Evolutionary conservation across 2,329 filamentous ascomycete species (phyloP).

Genomic region (Exophiala lecanii-corni): DNA sequence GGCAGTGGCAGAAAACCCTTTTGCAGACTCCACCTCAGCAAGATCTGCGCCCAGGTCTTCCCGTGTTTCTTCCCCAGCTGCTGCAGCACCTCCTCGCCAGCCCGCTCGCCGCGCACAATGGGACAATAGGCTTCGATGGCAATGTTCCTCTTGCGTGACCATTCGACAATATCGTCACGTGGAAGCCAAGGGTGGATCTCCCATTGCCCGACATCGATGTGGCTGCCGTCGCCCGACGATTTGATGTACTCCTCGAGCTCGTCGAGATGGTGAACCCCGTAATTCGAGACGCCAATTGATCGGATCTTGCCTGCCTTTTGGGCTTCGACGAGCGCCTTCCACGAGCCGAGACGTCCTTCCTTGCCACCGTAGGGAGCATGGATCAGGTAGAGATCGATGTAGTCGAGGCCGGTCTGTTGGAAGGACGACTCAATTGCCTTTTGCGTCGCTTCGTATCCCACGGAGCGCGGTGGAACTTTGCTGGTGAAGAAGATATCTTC

Average conservation of each 20-base stretch:
- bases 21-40: constrained; percentile 59
- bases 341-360: constrained; percentile 46
- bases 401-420: constrained; percentile 31
- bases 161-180: constrained; percentile 71
- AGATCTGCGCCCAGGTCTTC: constrained; percentile 55
- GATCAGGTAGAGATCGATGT: constrained; percentile 42
- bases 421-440: constrained; percentile 28
- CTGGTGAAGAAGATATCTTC: constrained; percentile 59
- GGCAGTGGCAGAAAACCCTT: constrained; percentile 60
- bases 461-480: constrained; percentile 49
- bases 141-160: constrained; percentile 63
- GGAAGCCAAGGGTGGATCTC: constrained; percentile 87
- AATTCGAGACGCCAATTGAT: constrained; percentile 52
- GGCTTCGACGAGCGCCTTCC: constrained; percentile 52
- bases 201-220: constrained; percentile 79
- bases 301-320: constrained; percentile 49
- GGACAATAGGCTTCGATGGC: constrained; percentile 56
- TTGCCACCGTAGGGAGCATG: constrained; percentile 52
- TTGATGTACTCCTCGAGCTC: constrained; percentile 53
- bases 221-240: constrained; percentile 60
- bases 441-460: constrained; percentile 62
- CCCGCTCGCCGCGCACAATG: constrained; percentile 42
- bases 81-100: constrained; percentile 50
- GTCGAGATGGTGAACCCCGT: constrained; percentile 52
- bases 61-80: constrained; percentile 51